These are phyloP conservation scores for Globisporangium spiculum DNA, from an alignment of 352 stramenopile species.

Conservation along the genomic window DNA sequence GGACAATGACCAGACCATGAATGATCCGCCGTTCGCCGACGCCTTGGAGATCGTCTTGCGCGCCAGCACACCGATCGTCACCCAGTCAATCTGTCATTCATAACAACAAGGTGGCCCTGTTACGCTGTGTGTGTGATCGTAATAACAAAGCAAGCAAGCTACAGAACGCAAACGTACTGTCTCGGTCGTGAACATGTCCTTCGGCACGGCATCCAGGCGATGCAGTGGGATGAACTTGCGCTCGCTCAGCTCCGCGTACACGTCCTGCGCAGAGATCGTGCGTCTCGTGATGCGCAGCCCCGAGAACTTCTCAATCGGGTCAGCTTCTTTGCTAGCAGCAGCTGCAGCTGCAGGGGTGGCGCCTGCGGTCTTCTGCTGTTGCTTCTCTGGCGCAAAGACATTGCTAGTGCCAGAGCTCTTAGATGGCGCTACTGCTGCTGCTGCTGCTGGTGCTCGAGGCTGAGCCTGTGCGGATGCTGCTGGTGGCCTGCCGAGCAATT, in stretches of 20 bases:
- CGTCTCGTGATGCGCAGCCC: constrained; percentile 54
- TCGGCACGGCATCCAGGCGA: constrained; percentile 52
- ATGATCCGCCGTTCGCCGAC: constrained; percentile 57
- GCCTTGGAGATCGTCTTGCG: constrained; percentile 75
- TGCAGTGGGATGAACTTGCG: constrained; percentile 64
- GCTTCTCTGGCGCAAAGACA: neutral
- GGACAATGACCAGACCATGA: constrained; percentile 80
- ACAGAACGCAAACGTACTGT: constrained; percentile 24
- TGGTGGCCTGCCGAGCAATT: neutral
- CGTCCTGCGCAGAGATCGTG: constrained; percentile 37
- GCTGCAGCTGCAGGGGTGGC: constrained; percentile 13
- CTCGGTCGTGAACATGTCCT: constrained; percentile 53
- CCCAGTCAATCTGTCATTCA: constrained; percentile 59
- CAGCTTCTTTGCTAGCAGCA: constrained; percentile 10
- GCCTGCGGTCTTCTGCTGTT: neutral
- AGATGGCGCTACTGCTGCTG: neutral
- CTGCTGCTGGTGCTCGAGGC: neutral
- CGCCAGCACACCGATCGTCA: constrained; percentile 74
- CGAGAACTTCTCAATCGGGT: constrained; percentile 51
- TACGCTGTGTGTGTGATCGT: neutral
- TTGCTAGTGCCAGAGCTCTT: neutral
- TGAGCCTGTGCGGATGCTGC: neutral
- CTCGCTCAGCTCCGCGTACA: constrained; percentile 63
- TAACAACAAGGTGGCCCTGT: neutral
- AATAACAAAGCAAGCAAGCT: neutral